Evolutionary conservation across 139 green algal species (phyloP), one percentile per base, ranked within the genome.

Genomic region (Ettlia oleoabundans): DNA sequence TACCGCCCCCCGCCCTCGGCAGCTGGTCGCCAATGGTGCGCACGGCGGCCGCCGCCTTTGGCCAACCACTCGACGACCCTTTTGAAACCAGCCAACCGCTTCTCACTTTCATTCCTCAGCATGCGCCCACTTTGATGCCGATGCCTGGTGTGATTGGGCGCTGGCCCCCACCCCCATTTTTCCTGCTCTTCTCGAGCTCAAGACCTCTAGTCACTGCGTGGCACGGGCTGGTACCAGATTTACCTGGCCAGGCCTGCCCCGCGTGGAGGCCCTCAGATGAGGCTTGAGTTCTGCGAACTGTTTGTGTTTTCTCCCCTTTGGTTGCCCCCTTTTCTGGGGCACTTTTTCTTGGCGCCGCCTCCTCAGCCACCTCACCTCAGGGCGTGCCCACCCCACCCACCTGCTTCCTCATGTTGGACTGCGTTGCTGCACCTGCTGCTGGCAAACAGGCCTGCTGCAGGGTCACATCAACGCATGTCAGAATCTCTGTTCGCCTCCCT

Each of bases 101-200:
- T 37, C 21, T 43, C 38, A 30, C 37, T 53, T 43, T 28, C 66
- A 53, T 51, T 52, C 38, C 33, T n/a, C 66, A 18, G 66, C 33
- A 30, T 43, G 38, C 28, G 21, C 37, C 21, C 24, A 67, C n/a
- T 67, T 67, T 67, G 24, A 67, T 67, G 24, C n/a, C 24, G n/a
- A n/a, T 37, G 35, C 38, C 66, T 73, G 66, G 38, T 73, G 37
- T 37, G 66, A 73, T 52, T 73, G 66, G 66, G 43, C 75, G 28
- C n/a, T n/a, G n/a, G n/a, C n/a, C n/a, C n/a, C 41, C 7, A 10
- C 19, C 53, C 63, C n/a, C 38, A 40, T 81, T 69, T 79, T 66
- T 79, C 37, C 53, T 79, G 38, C 71, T 79, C 19, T 64, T 8
- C n/a, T 52, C 37, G 30, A 18, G 43, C 33, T 35, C 37, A 52